Conservation (phyloP, 106 monocot species). For the Dendrobium huoshanense region DNA sequence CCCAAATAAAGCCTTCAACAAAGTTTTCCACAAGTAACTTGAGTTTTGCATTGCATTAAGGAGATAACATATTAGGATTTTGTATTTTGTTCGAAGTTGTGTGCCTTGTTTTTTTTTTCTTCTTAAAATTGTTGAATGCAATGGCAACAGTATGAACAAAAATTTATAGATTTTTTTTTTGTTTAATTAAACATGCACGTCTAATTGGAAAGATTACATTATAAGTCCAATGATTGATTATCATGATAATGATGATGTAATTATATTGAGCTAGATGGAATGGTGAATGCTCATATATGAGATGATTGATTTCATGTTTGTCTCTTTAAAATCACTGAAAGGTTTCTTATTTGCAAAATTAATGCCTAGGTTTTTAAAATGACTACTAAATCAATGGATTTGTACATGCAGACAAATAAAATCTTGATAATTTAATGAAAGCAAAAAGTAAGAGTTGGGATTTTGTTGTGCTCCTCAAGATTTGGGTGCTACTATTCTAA, state of each 20-base stretch:
- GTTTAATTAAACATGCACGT: background rate
- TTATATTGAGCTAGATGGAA: background rate
- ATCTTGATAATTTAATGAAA: too few species aligned
- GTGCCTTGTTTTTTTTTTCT: background rate
- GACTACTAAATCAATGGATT: too few species aligned
- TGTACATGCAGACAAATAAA: too few species aligned
- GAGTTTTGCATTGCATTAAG: background rate
- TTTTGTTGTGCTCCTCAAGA: background rate
- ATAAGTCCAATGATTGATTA: constrained; percentile 2
- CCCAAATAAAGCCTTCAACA: background rate
- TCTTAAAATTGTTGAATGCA: background rate
- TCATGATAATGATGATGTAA: background rate
- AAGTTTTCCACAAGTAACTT: background rate
- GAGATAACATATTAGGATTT: background rate
- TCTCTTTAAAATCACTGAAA: background rate
- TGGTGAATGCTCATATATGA: background rate
- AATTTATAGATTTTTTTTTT: background rate
- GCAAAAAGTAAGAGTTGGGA: too few species aligned
- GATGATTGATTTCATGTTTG: background rate
- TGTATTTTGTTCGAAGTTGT: background rate
- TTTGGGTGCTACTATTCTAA: background rate
- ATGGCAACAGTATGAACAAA: background rate
- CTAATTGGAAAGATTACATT: background rate
- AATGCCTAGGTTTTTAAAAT: too few species aligned
- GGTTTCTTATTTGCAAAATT: too few species aligned